Evolutionary conservation across 352 stramenopile species (phyloP).

Genomic region (Halophytophthora polymorphica): DNA sequence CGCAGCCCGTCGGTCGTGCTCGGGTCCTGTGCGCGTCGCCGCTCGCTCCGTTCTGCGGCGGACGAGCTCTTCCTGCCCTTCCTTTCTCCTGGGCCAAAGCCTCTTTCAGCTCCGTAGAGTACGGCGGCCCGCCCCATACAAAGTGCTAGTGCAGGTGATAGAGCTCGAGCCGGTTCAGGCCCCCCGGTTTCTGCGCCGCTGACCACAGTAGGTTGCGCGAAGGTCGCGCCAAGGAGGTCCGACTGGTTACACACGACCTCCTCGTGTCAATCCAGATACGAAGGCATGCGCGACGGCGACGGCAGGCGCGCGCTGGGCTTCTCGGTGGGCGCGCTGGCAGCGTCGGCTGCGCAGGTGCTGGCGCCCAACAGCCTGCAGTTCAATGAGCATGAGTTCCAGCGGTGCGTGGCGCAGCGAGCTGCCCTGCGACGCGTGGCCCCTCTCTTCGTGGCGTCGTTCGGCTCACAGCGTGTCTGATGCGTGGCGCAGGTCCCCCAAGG

Average conservation of each 20-base stretch:
- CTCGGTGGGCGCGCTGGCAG: constrained; percentile 33
- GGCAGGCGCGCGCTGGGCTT: constrained; percentile 6
- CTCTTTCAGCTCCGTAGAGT: too few species aligned
- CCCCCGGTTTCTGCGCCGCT: neutral
- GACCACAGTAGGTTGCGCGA: constrained; percentile 6
- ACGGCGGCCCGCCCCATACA: neutral
- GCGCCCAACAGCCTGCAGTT: constrained; percentile 74
- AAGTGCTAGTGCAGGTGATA: neutral
- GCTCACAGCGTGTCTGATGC: neutral
- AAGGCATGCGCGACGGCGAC: constrained; percentile 3
- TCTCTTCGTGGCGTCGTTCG: neutral
- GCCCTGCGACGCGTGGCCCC: neutral
- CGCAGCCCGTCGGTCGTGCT: too few species aligned
- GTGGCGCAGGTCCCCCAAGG: constrained; percentile 43
- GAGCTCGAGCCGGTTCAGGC: constrained; percentile 34
- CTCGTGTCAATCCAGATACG: too few species aligned
- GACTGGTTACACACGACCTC: too few species aligned
- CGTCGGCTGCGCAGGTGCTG: constrained; percentile 46
- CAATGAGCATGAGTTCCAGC: constrained; percentile 72
- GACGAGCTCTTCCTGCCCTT: too few species aligned
- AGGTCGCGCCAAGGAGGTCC: constrained; percentile 9
- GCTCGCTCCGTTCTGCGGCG: neutral
- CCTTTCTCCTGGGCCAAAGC: neutral
- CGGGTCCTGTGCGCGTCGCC: too few species aligned
- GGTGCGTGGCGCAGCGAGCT: constrained; percentile 21